Evolutionary conservation across 192 early-diverging fungal genomes (phyloP).

Genomic region (Phycomyces nitens): DNA sequence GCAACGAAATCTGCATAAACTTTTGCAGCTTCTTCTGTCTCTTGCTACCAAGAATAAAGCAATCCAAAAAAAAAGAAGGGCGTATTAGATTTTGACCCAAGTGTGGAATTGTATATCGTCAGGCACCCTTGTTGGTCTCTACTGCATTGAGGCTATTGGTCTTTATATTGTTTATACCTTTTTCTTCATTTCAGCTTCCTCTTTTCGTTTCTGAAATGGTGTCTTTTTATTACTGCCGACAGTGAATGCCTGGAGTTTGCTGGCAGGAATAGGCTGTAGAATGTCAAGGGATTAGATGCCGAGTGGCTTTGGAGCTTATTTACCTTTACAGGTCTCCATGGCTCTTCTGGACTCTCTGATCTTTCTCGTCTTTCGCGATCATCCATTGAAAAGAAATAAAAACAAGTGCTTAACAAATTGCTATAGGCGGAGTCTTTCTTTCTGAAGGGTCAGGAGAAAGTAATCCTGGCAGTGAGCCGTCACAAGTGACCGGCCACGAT

Average conservation of each 20-base stretch:
- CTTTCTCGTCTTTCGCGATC: conserved; percentile 11
- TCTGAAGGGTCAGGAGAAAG: not conserved
- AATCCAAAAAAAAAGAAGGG: no score
- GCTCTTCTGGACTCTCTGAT: conserved; percentile 14
- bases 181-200: conserved; percentile 66
- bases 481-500: not conserved
- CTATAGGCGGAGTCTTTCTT: not conserved
- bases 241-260: conserved; percentile 64
- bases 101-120: no score
- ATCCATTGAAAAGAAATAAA: not conserved
- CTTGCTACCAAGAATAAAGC: no score
- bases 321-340: conserved; percentile 11
- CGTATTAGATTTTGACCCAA: no score
- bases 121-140: no score
- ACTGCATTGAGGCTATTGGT: not conserved
- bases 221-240: conserved; percentile 69
- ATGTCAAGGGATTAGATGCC: not conserved
- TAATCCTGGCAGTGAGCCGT: not conserved
- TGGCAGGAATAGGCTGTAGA: conserved; percentile 60
- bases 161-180: conserved; percentile 48
- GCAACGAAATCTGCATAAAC: conserved; percentile 79
- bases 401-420: conserved; percentile 1
- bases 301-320: not conserved
- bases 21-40: conserved; percentile 73
- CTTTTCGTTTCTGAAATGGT: conserved; percentile 72